Evolutionary conservation across 2,329 filamentous ascomycete genomes (phyloP), one percentile per base, ranked within the genome.

Genomic region (Magnaporthiopsis incrustans): DNA sequence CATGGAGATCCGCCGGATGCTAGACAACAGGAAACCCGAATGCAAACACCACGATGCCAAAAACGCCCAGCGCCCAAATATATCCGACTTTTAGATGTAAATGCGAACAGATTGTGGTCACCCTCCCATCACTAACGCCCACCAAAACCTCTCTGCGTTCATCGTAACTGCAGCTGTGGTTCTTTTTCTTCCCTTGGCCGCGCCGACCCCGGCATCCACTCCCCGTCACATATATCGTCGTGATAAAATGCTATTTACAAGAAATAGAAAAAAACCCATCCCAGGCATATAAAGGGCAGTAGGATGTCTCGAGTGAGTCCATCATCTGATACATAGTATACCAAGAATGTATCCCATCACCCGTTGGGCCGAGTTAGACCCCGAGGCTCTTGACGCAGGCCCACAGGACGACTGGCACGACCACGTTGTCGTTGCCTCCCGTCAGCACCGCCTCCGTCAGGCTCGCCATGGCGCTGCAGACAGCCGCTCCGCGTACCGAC

Each of bases 351-450:
- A n/a, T 6, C 18, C 10, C 18, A n/a, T n/a, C 44, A 2, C 44
- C 10, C 22, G 4, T n/a, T 53, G 44, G 18, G 22, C 12, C 6
- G 44, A 53, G 30, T 66, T 77, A 88, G 67, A 88, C 72, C 64
- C 83, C 83, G 66, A 94, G 76, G 26, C 91, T 91, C 76, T 94
- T 90, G 56, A 97, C 92, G 71, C 96, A 87, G 66, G 93, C 84
- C 95, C 95, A 99, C 66, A 99, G 77, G 62, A 96, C 87, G 65
- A 99, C 86, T 4, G 95, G 95, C 67, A 98, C 94, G 67, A 98
- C 89, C 25, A 99, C 95, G 80, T 99, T 99, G 81, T 99, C 95
- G 76, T 99, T 99, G 35, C 94, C 95, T 2, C 95, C 95, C 18
- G 95, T 98, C 67, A 99, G 78, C 60, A 97, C 94, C 32, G 95